Conservation (phyloP, 1,139 yeast species). For the Candida dubliniensis region DNA sequence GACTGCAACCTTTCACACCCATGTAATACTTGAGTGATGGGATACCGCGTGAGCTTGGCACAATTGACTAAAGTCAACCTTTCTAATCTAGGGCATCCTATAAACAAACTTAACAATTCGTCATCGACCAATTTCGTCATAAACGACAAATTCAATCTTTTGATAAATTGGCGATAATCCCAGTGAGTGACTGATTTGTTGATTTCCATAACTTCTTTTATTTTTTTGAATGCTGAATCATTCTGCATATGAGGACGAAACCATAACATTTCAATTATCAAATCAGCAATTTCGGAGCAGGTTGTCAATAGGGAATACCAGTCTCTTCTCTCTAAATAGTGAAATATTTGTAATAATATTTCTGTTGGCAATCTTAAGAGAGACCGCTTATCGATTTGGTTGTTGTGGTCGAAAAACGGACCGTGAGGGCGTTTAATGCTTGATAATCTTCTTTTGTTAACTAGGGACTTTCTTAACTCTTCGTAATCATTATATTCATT, state of each 20-base stretch:
- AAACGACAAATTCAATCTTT: slow-evolving; percentile 76
- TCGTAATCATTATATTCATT: slow-evolving; percentile 32
- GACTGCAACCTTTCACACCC: slow-evolving; percentile 76
- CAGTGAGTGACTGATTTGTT: slow-evolving; percentile 55
- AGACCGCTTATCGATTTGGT: slow-evolving; percentile 21
- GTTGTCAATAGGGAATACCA: slow-evolving; percentile 69
- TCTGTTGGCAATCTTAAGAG: slow-evolving; percentile 76
- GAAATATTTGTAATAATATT: slow-evolving; percentile 68
- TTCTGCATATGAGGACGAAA: slow-evolving; percentile 80
- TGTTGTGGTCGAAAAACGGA: slow-evolving; percentile 8
- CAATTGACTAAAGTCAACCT: slow-evolving; percentile 85
- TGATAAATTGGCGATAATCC: slow-evolving; percentile 73
- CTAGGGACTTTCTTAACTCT: slow-evolving; percentile 38
- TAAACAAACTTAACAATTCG: slow-evolving; percentile 51
- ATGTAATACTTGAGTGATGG: slow-evolving; percentile 61
- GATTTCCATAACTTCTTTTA: slow-evolving; percentile 54
- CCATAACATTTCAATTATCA: slow-evolving; percentile 83
- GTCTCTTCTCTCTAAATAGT: slow-evolving; percentile 66
- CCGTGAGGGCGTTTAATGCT: slow-evolving; percentile 14
- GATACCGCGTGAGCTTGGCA: slow-evolving; percentile 57
- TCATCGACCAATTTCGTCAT: slow-evolving; percentile 71
- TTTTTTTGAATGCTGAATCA: slow-evolving; percentile 48
- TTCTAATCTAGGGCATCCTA: slow-evolving; percentile 76
- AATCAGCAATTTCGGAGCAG: slow-evolving; percentile 78
- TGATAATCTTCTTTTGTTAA: slow-evolving; percentile 28